Percentiles rank a stretch among this genome's conserved stretches.
phyloP scores from a whole-genome alignment of 441 rosid species.

The Metrosideros polymorpha region DNA sequence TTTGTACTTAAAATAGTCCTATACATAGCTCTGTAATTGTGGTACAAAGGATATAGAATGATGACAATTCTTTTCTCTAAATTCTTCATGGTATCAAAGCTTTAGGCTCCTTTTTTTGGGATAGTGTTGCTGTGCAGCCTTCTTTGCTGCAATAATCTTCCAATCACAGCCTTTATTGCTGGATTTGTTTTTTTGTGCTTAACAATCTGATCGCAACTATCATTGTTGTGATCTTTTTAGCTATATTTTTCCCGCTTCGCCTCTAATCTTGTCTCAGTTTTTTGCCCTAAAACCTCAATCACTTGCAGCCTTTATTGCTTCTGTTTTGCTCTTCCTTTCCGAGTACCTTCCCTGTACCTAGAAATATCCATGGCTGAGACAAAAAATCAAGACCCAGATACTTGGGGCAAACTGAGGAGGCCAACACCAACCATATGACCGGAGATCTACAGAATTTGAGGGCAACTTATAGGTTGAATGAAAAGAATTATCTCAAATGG shows the following conservation, averaged over 20 bases:
- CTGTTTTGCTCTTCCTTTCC: not conserved
- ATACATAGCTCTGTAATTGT: not conserved
- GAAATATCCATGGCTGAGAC: not conserved
- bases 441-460: not conserved
- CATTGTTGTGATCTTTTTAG: not conserved
- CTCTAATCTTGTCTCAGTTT: not conserved
- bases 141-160: not conserved
- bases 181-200: not conserved
- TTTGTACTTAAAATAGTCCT: not conserved
- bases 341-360: not conserved
- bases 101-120: not conserved
- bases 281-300: not conserved
- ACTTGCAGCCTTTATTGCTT: not conserved
- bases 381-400: not conserved
- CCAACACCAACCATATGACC: not conserved
- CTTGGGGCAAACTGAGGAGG: not conserved
- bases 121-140: not conserved
- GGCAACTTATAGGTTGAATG: not conserved
- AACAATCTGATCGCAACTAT: not conserved
- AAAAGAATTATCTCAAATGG: not conserved
- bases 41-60: not conserved
- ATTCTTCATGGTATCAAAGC: not conserved
- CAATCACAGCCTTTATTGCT: not conserved
- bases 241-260: not conserved
- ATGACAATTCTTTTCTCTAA: not conserved